Percentiles rank a stretch among this genome's conserved stretches.
Conservation (phyloP, 1,284 basidiomycete species). For the Inonotus hispidus region DNA sequence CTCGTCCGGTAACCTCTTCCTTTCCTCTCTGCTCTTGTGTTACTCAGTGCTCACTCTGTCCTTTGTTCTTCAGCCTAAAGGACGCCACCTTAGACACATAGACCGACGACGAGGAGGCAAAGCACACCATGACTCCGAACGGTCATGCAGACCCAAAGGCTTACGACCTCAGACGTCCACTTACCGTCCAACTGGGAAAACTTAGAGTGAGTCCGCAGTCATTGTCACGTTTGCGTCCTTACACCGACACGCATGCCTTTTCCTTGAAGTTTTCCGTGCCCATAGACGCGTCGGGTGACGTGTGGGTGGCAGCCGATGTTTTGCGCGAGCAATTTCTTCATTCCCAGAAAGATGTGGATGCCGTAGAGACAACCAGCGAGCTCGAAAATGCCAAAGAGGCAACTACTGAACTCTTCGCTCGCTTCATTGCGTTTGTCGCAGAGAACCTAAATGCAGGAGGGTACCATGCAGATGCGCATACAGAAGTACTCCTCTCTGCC, state of each 20-base stretch:
- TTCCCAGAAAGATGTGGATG: slow-evolving; percentile 51
- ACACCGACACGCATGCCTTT: neutral
- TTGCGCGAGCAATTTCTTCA: slow-evolving; percentile 82
- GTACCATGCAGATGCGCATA: slow-evolving; percentile 50
- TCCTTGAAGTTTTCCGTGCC: slow-evolving; percentile 64
- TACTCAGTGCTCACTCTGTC: neutral
- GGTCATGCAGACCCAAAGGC: slow-evolving; percentile 14
- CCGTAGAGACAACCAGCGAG: slow-evolving; percentile 45
- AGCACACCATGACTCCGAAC: slow-evolving; percentile 13
- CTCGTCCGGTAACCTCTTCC: slow-evolving; percentile 1
- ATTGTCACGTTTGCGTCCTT: slow-evolving; percentile 7
- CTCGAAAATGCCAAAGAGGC: slow-evolving; percentile 55
- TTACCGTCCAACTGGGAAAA: slow-evolving; percentile 54
- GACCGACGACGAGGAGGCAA: slow-evolving; percentile 8
- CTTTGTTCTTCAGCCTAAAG: neutral
- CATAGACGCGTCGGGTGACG: slow-evolving; percentile 68
- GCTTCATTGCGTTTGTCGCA: slow-evolving; percentile 73
- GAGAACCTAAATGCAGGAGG: slow-evolving; percentile 52
- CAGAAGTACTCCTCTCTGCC: slow-evolving; percentile 66
- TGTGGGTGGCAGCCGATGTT: slow-evolving; percentile 88
- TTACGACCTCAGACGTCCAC: slow-evolving; percentile 39
- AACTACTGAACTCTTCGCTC: slow-evolving; percentile 71
- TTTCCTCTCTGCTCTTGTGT: neutral
- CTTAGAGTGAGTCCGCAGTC: slow-evolving; percentile 50
- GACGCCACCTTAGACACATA: slow-evolving; percentile 6